phyloP scores from a whole-genome alignment of 106 monocot species.

The Dendrobium nobile region DNA sequence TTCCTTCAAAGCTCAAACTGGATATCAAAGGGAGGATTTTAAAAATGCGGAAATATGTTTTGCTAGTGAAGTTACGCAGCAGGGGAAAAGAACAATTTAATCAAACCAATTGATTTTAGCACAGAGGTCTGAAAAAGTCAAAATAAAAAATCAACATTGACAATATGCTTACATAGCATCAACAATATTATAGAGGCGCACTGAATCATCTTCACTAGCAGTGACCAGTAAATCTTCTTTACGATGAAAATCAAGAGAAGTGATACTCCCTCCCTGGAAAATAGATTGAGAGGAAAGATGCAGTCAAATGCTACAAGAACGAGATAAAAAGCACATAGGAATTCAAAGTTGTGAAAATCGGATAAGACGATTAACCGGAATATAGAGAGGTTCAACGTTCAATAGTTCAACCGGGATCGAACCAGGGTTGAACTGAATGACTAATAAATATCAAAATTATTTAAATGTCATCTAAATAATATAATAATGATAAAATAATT shows the following conservation, averaged over 20 bases:
- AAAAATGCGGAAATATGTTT: not conserved
- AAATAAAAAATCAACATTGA: not conserved
- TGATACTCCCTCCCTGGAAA: slow-evolving; percentile 71
- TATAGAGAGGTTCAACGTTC: too few species aligned
- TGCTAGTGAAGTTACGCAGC: not conserved
- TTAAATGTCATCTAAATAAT: too few species aligned
- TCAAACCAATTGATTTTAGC: not conserved
- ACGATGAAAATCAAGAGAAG: slow-evolving; percentile 83
- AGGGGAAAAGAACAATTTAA: not conserved
- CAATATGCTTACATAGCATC: slow-evolving; percentile 63
- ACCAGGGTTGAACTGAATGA: too few species aligned
- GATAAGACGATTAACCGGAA: too few species aligned
- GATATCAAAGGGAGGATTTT: not conserved
- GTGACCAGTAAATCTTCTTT: slow-evolving; percentile 80
- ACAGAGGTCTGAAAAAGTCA: not conserved
- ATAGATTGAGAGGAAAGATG: not conserved
- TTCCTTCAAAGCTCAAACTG: too few species aligned
- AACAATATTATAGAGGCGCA: slow-evolving; percentile 79
- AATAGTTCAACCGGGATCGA: too few species aligned
- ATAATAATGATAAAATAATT: too few species aligned
- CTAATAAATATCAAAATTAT: too few species aligned
- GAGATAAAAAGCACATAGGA: not conserved
- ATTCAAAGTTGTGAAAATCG: not conserved
- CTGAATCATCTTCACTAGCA: slow-evolving; percentile 85
- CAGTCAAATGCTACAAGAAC: not conserved